Evolutionary conservation across 768 basidiomycete species (phyloP).

Genomic region (Phylloporus scabripes): DNA sequence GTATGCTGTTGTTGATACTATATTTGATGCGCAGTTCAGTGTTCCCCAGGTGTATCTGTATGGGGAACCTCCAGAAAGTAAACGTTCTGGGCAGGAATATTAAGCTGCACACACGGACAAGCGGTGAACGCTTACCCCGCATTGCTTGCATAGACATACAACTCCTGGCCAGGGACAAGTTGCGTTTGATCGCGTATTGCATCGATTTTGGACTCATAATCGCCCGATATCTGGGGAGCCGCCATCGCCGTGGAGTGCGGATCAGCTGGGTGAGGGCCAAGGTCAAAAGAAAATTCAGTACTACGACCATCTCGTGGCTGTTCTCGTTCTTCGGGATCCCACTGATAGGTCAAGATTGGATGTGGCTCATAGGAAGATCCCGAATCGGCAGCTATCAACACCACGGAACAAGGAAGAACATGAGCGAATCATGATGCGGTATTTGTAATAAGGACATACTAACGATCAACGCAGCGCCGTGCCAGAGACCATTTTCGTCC

Average conservation of each 20-base stretch:
- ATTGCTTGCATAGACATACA: constrained; percentile 60
- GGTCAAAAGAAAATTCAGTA: constrained; percentile 41
- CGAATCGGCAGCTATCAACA: constrained; percentile 58
- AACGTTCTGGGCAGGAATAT: constrained; percentile 50
- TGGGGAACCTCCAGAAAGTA: constrained; percentile 92
- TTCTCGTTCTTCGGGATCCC: constrained; percentile 53
- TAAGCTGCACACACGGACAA: neutral
- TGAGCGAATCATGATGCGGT: constrained; percentile 1
- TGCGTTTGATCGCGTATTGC: constrained; percentile 33
- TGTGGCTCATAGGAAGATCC: constrained; percentile 74
- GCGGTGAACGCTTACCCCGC: constrained; percentile 41
- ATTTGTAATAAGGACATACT: constrained; percentile 47
- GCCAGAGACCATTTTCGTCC: constrained; percentile 72
- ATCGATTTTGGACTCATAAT: constrained; percentile 18
- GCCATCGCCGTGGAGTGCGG: constrained; percentile 48
- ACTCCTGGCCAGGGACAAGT: constrained; percentile 55
- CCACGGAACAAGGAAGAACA: neutral
- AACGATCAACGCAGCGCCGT: constrained; percentile 84
- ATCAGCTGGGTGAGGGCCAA: constrained; percentile 72
- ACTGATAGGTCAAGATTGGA: constrained; percentile 63
- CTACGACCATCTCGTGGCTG: constrained; percentile 13
- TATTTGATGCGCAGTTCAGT: constrained; percentile 77
- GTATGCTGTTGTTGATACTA: constrained; percentile 73
- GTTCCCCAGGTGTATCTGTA: constrained; percentile 68
- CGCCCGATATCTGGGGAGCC: neutral